Percentiles rank a stretch among this genome's conserved stretches.
phyloP scores from a whole-genome alignment of 2,329 filamentous ascomycete species.

The Bipolaris bicolor region DNA sequence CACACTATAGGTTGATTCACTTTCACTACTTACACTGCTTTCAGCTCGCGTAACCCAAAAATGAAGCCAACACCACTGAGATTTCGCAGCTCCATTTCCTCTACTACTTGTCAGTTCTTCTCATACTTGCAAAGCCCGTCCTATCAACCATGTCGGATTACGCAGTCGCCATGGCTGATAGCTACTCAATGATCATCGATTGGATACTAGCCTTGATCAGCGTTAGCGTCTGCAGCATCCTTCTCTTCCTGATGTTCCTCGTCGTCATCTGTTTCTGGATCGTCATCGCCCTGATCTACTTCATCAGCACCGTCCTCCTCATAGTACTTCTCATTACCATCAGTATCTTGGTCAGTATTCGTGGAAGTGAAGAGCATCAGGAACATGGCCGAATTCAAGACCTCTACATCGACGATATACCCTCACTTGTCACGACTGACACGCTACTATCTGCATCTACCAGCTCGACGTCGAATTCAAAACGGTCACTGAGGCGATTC shows the following conservation, averaged over 20 bases:
- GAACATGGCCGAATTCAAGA: slow-evolving; percentile 13
- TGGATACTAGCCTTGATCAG: slow-evolving; percentile 10
- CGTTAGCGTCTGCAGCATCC: slow-evolving; percentile 5
- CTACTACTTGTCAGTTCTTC: too few relatives aligned
- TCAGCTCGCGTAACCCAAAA: too few relatives aligned
- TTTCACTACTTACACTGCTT: too few relatives aligned
- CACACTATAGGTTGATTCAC: too few relatives aligned
- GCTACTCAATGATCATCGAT: slow-evolving; percentile 1
- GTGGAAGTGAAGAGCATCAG: slow-evolving; percentile 21
- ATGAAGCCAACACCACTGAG: too few relatives aligned
- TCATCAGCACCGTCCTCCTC: too few relatives aligned
- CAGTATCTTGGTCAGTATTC: slow-evolving; percentile 6
- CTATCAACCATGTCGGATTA: neutral
- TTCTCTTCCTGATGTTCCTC: slow-evolving; percentile 7
- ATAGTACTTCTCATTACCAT: too few relatives aligned
- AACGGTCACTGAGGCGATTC: neutral
- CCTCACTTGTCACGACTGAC: slow-evolving; percentile 22
- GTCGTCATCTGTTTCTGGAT: neutral
- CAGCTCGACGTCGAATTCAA: slow-evolving; percentile 16
- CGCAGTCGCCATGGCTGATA: neutral
- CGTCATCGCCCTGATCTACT: too few relatives aligned
- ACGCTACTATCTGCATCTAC: slow-evolving; percentile 11
- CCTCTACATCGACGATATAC: slow-evolving; percentile 19
- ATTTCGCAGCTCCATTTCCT: neutral
- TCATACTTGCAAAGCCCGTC: too few relatives aligned